Evolutionary conservation across 768 basidiomycete species (phyloP).

Genomic region (Polyporus arcularius): DNA sequence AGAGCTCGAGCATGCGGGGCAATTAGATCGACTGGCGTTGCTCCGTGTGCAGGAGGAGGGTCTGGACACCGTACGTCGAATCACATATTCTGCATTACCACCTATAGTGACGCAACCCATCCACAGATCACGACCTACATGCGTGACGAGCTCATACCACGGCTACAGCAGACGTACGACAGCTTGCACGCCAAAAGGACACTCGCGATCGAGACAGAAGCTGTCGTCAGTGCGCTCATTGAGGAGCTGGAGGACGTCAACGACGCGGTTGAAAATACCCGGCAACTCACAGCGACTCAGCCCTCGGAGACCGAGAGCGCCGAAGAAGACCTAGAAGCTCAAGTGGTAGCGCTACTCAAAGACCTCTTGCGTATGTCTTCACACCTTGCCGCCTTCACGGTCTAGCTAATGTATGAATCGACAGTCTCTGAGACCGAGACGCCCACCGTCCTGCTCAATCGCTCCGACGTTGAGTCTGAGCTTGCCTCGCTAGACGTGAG

Average conservation of each 20-base stretch:
- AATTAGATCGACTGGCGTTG: conserved; percentile 31
- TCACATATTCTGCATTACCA: too few species aligned
- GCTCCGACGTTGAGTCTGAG: conserved; percentile 10
- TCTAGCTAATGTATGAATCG: not conserved
- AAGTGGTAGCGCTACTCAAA: conserved; percentile 14
- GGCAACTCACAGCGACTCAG: not conserved
- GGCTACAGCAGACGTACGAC: conserved; percentile 28
- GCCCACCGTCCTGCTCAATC: conserved; percentile 19
- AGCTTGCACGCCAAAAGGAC: conserved; percentile 25
- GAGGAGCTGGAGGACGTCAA: conserved; percentile 34
- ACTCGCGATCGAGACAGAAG: conserved; percentile 31
- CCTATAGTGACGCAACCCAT: not conserved
- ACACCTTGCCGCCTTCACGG: not conserved
- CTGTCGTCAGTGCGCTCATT: conserved; percentile 33
- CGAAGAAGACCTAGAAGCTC: not conserved
- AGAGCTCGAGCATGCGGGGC: conserved; percentile 35
- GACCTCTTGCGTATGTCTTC: conserved; percentile 8
- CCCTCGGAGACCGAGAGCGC: not conserved
- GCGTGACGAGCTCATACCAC: conserved; percentile 18
- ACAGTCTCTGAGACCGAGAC: not conserved
- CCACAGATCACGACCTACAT: not conserved
- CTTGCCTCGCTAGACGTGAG: not conserved
- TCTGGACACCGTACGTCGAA: conserved; percentile 29
- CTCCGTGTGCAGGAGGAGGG: conserved; percentile 26
- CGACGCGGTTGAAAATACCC: conserved; percentile 10